Evolutionary conservation across 2,329 filamentous ascomycete species (phyloP), one percentile per base, ranked within the genome.

Genomic region (Colletotrichum limetticola): DNA sequence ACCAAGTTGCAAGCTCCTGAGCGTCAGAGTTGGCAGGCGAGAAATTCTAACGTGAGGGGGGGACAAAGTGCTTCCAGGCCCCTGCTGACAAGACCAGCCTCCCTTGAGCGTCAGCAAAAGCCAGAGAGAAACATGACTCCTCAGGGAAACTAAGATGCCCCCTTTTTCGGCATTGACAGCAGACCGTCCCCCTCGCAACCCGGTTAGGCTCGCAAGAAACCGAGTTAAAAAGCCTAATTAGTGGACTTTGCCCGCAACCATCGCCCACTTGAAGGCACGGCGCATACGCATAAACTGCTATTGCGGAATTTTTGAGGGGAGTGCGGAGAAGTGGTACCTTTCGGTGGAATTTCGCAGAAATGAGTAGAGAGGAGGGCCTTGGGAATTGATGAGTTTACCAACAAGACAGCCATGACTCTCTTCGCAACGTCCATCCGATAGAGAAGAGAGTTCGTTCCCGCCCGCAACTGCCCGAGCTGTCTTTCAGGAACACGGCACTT

Each of bases 191-290:
- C 12, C n/a, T 49, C 55, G 37, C 42, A 53, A 32, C 42, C 35
- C 12, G 11, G 53, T 46, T 42, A 53, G n/a, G 49, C 26, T 32
- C 46, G 49, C 22, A 52, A 19, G 32, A 68, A 53, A 24, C 37
- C 69, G 30, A 62, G 19, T 16, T 58, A n/a, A 49, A 26, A 68
- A 72, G 65, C 37, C 52, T 68, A 46, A 56, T 57, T 22, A 22
- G 58, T 68, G 69, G 37, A n/a, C 28, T 42, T 22, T 14, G 28
- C 22, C 65, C 5, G 52, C 26, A 56, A 49, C 8, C 19, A 2
- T 64, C 42, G 35, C 35, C 35, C 35, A 49, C 26, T 24, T 32
- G 19, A 14, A 16, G 26, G 19, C 19, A 49, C 11, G 26, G 58
- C 26, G 28, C 49, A 26, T 49, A 42, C 26, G 28, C 49, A 26